Evolutionary conservation across 2,329 filamentous ascomycete genomes (phyloP), one percentile per base, ranked within the genome.

Genomic region (Metarhizium anisopliae): DNA sequence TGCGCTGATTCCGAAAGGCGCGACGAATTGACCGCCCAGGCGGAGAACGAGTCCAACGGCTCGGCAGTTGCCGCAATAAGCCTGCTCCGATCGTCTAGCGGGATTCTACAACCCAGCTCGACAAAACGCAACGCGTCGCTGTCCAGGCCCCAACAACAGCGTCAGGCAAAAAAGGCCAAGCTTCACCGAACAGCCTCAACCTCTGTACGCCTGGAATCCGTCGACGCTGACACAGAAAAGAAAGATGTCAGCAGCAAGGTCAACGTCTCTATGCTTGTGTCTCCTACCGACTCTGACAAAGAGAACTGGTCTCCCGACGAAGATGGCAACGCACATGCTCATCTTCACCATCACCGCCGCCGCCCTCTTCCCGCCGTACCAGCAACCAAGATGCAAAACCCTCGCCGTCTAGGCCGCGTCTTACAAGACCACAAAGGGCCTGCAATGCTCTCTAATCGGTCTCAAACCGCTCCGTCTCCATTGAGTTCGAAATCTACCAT

Each of bases 41-140:
- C 89, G 10, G 87, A 93, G 71, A 85, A 89, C 62, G 90, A 95
- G 66, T 83, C 83, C 7, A 89, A 80, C 61, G 90, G 89, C 25
- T 92, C 88, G 47, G 90, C 89, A 54, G 82, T 87, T 58, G 88
- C 88, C 38, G 90, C 89, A 40, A 94, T 96, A 58, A 90, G 84
- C 60, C 78, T 95, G 35, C 78, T 96, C 58, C 81, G 90, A 50
- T 90, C 89, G 11, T 84, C 84, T 32, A 86, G 82, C 51, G 65
- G 66, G 52, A 64, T 75, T 16, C 67, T 81, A 25, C 78, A 80
- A 59, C 69, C 75, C n/a, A 86, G 84, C 68, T 76, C 72, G 36
- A 77, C 77, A 54, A 90, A 89, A 70, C 82, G 87, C 57, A 88
- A 89, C 69, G 77, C 83, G 30, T 67, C 69, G 50, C 66, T 68